Base-by-base conservation (phyloP, 768 basidiomycete species). In the Boletus fagicola region DNA sequence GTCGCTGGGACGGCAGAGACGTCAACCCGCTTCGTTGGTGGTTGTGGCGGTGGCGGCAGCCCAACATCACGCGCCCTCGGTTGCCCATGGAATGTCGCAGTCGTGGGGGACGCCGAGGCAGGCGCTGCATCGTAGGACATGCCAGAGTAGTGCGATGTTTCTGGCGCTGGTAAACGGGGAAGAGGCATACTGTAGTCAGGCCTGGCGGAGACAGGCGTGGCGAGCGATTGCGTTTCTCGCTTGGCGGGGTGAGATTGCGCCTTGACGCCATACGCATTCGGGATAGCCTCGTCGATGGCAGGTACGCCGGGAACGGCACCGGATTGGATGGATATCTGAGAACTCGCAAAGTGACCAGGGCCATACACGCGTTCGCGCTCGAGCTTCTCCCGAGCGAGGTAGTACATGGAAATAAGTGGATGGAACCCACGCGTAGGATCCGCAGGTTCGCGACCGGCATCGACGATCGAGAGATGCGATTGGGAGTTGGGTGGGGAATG, bases 401-500 rank as follows among this genome's bases (percentile, higher is more conserved):
- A 98, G 72, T 99, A 99, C 76, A 99, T 98, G 31, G 94, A 93
- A 46, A 98, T 82, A 28, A 99, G 80, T 0, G 94, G 95, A 70
- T 98, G 94, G 77, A 93, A 99, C 1, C 94, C 97, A 53, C 83
- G 78, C 15, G 93, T 96, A 5, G 96, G 95, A 68, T 99, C 96
- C 60, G 77, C 61, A 12, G 79, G 80, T 58, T 86, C 76, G 57
- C 77, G 80, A 52, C 77, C 72, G 13, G 72, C 58, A 71, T 84
- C 83, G 26, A 69, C 63, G 51, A 83, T 74, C 26, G 81, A 78
- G 7, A 85, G 75, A 49, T 82, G 80, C 1, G 81, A 80, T 60
- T 80, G 82, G 4, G 85, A 88, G 50, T 75, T 77, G 18, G 84
- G 83, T 8, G 85, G 84, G 13, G 87, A 87, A 60, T 80, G 77